Conservation (phyloP, 106 monocot species). For the Allium sativum region DNA sequence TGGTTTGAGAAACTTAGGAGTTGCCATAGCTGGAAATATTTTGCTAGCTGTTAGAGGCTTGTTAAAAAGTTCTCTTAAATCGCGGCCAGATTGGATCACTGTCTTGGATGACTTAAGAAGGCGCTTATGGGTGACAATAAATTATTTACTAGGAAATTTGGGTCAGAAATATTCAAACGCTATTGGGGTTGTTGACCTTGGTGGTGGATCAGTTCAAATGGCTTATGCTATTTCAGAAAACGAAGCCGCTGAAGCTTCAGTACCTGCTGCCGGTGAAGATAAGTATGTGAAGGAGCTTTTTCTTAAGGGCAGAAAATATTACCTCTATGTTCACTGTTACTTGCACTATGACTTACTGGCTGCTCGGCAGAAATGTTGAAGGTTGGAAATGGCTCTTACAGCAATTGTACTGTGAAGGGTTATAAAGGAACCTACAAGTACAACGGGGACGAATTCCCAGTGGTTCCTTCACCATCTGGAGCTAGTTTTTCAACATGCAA, state of each 20-base stretch:
- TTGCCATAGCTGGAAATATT: slow-evolving; percentile 65
- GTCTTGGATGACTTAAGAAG: slow-evolving; percentile 93
- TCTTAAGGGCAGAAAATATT: slow-evolving; percentile 51
- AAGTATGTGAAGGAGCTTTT: slow-evolving; percentile 47
- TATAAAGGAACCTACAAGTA: too few species aligned
- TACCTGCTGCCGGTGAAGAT: slow-evolving; percentile 29
- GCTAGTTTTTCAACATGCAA: too few species aligned
- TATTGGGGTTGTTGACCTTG: slow-evolving; percentile 65
- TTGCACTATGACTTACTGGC: slow-evolving; percentile 74
- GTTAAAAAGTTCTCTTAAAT: slow-evolving; percentile 65
- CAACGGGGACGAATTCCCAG: too few species aligned
- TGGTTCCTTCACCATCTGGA: too few species aligned
- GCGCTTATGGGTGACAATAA: slow-evolving; percentile 82
- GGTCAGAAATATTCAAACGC: slow-evolving; percentile 45
- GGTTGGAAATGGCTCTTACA: too few species aligned
- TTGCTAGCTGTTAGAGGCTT: slow-evolving; percentile 74
- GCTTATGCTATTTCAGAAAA: slow-evolving; percentile 68
- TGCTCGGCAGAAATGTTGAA: too few species aligned
- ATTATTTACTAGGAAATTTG: slow-evolving; percentile 49
- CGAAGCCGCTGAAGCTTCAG: slow-evolving; percentile 47
- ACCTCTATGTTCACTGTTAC: slow-evolving; percentile 78
- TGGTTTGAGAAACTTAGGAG: slow-evolving; percentile 72
- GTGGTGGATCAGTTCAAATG: slow-evolving; percentile 78
- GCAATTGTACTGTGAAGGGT: too few species aligned
- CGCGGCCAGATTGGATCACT: slow-evolving; percentile 58